phyloP scores from a whole-genome alignment of 2,329 filamentous ascomycete species.

The Hymenotorrendiella dingleyae region DNA sequence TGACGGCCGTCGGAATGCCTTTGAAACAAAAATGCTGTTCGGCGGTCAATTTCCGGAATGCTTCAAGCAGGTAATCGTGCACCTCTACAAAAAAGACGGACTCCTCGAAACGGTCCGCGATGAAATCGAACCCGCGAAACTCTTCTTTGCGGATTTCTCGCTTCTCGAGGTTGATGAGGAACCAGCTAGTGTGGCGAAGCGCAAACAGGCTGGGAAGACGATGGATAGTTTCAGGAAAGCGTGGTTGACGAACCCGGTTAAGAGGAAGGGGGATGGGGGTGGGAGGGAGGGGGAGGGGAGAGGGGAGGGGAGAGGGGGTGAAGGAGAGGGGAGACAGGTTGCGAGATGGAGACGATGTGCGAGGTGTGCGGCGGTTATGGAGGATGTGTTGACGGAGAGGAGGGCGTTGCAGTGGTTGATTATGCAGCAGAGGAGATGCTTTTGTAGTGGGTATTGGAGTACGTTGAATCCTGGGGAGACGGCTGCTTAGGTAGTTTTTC shows the following conservation, averaged over 20 bases:
- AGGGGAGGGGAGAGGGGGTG: background rate
- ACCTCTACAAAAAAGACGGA: slow-evolving; percentile 23
- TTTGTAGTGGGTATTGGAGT: slow-evolving; percentile 31
- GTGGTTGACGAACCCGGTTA: slow-evolving; percentile 24
- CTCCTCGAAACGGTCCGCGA: slow-evolving; percentile 22
- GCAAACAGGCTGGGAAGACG: slow-evolving; percentile 16
- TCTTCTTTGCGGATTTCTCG: slow-evolving; percentile 31
- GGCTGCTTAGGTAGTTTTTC: slow-evolving; percentile 21
- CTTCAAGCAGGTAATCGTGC: slow-evolving; percentile 28
- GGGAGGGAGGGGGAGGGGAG: slow-evolving; percentile 1
- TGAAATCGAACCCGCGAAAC: slow-evolving; percentile 29
- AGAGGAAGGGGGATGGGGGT: slow-evolving; percentile 1
- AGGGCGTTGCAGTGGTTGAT: slow-evolving; percentile 29
- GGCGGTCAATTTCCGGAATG: slow-evolving; percentile 27
- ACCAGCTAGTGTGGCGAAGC: slow-evolving; percentile 12
- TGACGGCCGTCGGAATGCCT: slow-evolving; percentile 23
- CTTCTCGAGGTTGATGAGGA: slow-evolving; percentile 30
- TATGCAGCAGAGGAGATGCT: slow-evolving; percentile 31
- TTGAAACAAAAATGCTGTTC: slow-evolving; percentile 30
- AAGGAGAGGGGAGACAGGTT: slow-evolving; percentile 5
- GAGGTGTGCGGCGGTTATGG: slow-evolving; percentile 31
- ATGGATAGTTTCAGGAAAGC: slow-evolving; percentile 30
- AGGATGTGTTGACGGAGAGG: slow-evolving; percentile 28
- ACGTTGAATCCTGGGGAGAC: slow-evolving; percentile 24
- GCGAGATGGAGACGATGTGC: slow-evolving; percentile 30